Conservation (phyloP, 2,329 filamentous ascomycete species). For the Arthrobotrys sinensis region DNA sequence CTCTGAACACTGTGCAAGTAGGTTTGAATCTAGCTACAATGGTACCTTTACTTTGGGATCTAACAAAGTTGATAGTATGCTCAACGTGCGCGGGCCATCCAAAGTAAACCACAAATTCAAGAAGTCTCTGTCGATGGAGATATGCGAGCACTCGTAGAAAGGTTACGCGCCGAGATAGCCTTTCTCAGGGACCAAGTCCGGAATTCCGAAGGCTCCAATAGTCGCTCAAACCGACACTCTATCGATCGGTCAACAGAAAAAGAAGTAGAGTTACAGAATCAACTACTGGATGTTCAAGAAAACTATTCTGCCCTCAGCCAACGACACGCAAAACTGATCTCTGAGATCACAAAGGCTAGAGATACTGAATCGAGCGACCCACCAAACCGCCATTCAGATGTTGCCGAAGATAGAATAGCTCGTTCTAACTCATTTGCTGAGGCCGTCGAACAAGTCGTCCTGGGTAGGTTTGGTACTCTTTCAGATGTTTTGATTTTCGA, state of each 20-base stretch:
- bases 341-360: conserved; percentile 89
- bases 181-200: conserved; percentile 95
- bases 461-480: conserved; percentile 67
- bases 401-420: conserved; percentile 87
- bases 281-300: conserved; percentile 91
- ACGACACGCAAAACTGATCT: conserved; percentile 94
- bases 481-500: background rate
- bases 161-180: conserved; percentile 91
- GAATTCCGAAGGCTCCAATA: conserved; percentile 81
- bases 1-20: conserved; percentile 86
- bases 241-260: conserved; percentile 79
- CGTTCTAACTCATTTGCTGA: conserved; percentile 96
- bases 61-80: conserved; percentile 77
- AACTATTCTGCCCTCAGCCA: conserved; percentile 93
- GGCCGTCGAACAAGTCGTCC: conserved; percentile 93
- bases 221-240: conserved; percentile 73
- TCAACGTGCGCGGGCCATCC: conserved; percentile 93
- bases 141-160: conserved; percentile 92
- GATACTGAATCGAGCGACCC: conserved; percentile 78
- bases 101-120: conserved; percentile 97
- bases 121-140: conserved; percentile 89
- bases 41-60: background rate
- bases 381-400: conserved; percentile 75
- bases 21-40: conserved; percentile 6
- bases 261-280: conserved; percentile 92